These are phyloP conservation scores for Hyaloscypha hepaticicola DNA, from an alignment of 495 filamentous ascomycete species.

Conservation along the genomic window DNA sequence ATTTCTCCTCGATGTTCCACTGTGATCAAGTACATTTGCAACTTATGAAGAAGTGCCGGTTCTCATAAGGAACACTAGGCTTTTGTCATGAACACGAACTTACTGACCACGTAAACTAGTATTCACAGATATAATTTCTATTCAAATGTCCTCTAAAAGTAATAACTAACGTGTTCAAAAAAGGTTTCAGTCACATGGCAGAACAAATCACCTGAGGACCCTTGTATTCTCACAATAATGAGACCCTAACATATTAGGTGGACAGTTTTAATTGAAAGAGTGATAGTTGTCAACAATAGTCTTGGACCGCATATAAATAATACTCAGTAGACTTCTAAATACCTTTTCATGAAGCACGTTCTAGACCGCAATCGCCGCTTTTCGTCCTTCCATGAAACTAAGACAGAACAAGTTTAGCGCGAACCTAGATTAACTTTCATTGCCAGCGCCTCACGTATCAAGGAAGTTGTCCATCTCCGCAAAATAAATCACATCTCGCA, in stretches of 20 bases:
- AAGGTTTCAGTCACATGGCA: neutral
- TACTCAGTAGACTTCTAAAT: no score
- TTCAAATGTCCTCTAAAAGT: neutral
- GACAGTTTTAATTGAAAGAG: no score
- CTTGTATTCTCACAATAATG: neutral
- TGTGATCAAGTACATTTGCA: neutral
- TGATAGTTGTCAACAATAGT: no score
- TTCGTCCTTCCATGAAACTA: neutral
- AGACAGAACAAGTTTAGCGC: neutral
- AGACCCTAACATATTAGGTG: no score
- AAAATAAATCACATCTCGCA: slow-evolving; percentile 9
- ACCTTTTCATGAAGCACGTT: no score
- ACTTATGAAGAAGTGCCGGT: no score
- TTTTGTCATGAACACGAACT: neutral
- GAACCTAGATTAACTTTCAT: neutral
- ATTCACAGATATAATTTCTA: neutral
- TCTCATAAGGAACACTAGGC: neutral
- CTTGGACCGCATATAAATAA: no score
- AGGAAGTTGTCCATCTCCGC: neutral
- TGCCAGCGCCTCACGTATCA: slow-evolving; percentile 9
- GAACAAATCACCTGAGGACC: neutral
- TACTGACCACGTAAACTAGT: neutral
- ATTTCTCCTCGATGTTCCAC: neutral
- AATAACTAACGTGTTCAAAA: neutral
- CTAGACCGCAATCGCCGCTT: neutral